Base-by-base conservation (phyloP, 768 basidiomycete species). In the Hericium coralloides region DNA sequence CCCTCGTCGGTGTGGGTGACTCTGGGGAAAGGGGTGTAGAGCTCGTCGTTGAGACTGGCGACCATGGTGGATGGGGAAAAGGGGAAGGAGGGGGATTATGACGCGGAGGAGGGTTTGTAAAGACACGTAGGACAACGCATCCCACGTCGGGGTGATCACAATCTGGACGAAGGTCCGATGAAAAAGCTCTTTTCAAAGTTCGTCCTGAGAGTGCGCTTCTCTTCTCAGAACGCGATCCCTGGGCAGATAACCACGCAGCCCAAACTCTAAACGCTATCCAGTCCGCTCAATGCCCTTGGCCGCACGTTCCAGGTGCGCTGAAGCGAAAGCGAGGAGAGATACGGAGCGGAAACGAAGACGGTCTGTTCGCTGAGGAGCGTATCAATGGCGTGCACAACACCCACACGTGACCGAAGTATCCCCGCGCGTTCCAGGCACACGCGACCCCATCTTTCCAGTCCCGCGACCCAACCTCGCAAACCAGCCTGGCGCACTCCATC, bases 1-100 rank as follows among this genome's bases (percentile, higher is more conserved):
- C 83, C 79, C 65, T 87, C 85, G 67, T 87, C 87, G 58, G 75
- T 70, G 59, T 76, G 72, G 69, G 79, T 75, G 58, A 66, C 60
- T 56, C 74, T 72, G 51, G 78, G 78, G 69, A 82, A 83, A 17
- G 82, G 78, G 12, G 81, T 73, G 66, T 78, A 84, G 52, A 80
- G 73, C 70, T 81, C 83, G 71, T 73, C 72, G 70, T 73, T 73
- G 52, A 74, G 59, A 66, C 77, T 78, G 66, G 74, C 75, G 69
- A 84, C 84, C 84, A 87, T 86, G 63, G 55, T 48, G 58, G 61
- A 55, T 59, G 58, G 53, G 55, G 62, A 58, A 64, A 61, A 63
- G 60, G 60, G 54, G 57, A 61, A 49, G 63, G 43, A 45, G 12
- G 43, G 57, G 56, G 62, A 60, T 48, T 60, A 63, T 55, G 65